Conservation (phyloP, 192 early-diverging fungal species). For the Backusella tuberculispora region DNA sequence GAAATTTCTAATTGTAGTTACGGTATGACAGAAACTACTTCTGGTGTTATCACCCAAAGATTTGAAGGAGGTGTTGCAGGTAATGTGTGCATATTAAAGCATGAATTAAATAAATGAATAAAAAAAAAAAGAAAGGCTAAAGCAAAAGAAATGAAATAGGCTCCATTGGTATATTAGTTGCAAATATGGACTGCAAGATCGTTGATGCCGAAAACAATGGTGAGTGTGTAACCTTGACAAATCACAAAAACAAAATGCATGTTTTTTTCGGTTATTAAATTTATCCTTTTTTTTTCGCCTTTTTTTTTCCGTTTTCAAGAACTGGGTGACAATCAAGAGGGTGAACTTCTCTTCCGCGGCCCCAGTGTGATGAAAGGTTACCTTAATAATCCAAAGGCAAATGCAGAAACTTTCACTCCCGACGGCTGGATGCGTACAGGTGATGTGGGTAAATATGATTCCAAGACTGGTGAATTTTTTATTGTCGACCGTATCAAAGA, state of each 20-base stretch:
- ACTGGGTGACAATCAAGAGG: slow-evolving; percentile 46
- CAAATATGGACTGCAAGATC: slow-evolving; percentile 48
- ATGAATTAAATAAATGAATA: too few species aligned
- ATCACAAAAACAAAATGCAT: not conserved
- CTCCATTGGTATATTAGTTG: slow-evolving; percentile 47
- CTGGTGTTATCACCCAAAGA: slow-evolving; percentile 34
- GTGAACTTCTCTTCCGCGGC: slow-evolving; percentile 53
- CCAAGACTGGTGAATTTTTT: slow-evolving; percentile 59
- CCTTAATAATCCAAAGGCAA: slow-evolving; percentile 52
- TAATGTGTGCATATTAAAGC: not conserved
- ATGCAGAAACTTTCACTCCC: slow-evolving; percentile 41
- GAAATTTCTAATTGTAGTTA: slow-evolving; percentile 26
- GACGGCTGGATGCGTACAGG: slow-evolving; percentile 55
- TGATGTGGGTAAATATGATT: slow-evolving; percentile 62
- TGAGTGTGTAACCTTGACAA: too few species aligned
- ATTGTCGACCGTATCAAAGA: slow-evolving; percentile 80
- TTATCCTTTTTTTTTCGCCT: slow-evolving; percentile 8
- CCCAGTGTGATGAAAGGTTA: slow-evolving; percentile 58
- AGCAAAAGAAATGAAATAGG: not conserved
- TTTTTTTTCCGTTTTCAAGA: too few species aligned
- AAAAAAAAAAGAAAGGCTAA: too few species aligned
- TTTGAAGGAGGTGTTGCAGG: not conserved
- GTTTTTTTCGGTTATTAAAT: slow-evolving; percentile 3
- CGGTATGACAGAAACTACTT: slow-evolving; percentile 63
- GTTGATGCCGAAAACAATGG: slow-evolving; percentile 47